These are phyloP conservation scores for Cymbidium sinense DNA, from an alignment of 106 monocot genomes.

Conservation along the genomic window DNA sequence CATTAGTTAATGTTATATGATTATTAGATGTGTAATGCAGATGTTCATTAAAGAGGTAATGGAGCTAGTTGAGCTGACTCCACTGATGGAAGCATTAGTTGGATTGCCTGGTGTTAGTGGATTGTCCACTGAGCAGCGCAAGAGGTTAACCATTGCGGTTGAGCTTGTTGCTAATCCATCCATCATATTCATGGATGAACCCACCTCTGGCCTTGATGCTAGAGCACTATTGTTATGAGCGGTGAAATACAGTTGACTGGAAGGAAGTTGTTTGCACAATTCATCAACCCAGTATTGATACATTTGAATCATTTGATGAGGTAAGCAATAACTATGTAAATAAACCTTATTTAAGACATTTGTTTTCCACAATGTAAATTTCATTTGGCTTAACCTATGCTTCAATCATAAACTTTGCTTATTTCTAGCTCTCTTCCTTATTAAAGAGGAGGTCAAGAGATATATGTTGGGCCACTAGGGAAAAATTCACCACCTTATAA, in stretches of 20 bases:
- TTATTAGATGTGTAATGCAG: neutral
- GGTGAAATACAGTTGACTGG: slow-evolving; percentile 30
- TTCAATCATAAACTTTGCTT: neutral
- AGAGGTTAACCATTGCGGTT: slow-evolving; percentile 32
- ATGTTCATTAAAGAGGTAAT: slow-evolving; percentile 29
- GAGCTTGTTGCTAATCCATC: slow-evolving; percentile 39
- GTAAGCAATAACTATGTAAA: slow-evolving; percentile 1
- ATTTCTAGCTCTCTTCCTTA: slow-evolving; percentile 17
- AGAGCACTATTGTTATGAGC: slow-evolving; percentile 32
- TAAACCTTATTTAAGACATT: neutral
- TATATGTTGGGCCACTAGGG: slow-evolving; percentile 21
- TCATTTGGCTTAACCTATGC: neutral
- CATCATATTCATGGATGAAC: slow-evolving; percentile 40
- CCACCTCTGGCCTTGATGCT: slow-evolving; percentile 32
- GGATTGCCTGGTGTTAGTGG: slow-evolving; percentile 28
- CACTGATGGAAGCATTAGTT: slow-evolving; percentile 20
- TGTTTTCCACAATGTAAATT: neutral
- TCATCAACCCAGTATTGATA: slow-evolving; percentile 37
- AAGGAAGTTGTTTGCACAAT: slow-evolving; percentile 31
- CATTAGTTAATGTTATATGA: neutral
- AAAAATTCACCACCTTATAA: slow-evolving; percentile 14
- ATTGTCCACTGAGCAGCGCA: slow-evolving; percentile 26
- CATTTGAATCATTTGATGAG: slow-evolving; percentile 37
- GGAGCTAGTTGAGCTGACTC: slow-evolving; percentile 24
- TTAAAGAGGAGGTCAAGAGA: slow-evolving; percentile 23